phyloP scores from a whole-genome alignment of 768 basidiomycete species.

The Mycena polygramma region DNA sequence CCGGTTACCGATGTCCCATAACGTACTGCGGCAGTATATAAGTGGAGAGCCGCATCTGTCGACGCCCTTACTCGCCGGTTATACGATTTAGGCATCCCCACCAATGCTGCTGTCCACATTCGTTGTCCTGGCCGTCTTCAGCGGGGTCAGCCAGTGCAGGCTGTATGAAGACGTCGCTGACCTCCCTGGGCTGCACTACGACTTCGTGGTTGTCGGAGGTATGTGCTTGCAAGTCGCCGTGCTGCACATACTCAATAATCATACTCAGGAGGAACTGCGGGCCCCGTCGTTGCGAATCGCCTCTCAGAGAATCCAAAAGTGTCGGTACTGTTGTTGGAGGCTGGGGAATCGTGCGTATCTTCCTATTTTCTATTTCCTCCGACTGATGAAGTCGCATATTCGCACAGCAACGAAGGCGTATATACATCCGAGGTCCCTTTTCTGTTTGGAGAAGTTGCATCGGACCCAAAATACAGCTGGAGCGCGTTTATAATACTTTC shows the following conservation, averaged over 20 bases:
- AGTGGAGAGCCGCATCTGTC: too few species aligned
- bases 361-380: not conserved
- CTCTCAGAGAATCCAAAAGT: conserved; percentile 3
- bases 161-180: not conserved
- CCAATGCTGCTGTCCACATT: not conserved
- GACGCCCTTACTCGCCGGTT: too few species aligned
- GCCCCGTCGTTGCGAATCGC: conserved; percentile 18
- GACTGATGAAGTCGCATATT: not conserved
- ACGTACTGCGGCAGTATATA: too few species aligned
- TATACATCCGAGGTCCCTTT: conserved; percentile 14
- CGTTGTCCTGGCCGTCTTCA: too few species aligned
- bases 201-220: not conserved
- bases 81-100: too few species aligned
- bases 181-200: not conserved
- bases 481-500: not conserved
- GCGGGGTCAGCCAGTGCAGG: not conserved
- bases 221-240: not conserved
- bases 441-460: not conserved
- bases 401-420: conserved; percentile 19
- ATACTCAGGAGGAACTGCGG: conserved; percentile 5
- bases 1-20: too few species aligned
- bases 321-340: conserved; percentile 19
- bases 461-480: conserved; percentile 10
- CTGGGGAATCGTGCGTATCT: conserved; percentile 3
- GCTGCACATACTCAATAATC: not conserved